Conservation (phyloP, 768 basidiomycete species). For the Termitomyces sp. region DNA sequence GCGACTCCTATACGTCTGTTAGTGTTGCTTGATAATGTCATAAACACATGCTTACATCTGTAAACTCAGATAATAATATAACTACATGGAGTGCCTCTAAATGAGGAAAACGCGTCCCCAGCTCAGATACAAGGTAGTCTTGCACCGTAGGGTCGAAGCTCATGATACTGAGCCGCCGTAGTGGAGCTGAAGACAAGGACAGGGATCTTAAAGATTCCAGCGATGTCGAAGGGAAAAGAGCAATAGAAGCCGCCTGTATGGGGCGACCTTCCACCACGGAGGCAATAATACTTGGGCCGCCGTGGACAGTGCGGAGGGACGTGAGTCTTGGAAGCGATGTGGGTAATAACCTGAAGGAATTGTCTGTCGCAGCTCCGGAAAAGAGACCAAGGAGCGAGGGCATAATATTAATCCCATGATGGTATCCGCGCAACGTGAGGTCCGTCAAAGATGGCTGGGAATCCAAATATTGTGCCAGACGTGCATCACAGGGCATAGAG, state of each 20-base stretch:
- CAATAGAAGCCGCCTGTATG: slow-evolving; percentile 47
- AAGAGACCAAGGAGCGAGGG: slow-evolving; percentile 20
- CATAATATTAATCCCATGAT: slow-evolving; percentile 24
- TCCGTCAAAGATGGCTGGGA: slow-evolving; percentile 45
- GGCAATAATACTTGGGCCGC: slow-evolving; percentile 41
- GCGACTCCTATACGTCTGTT: slow-evolving; percentile 28
- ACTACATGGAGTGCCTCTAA: slow-evolving; percentile 64
- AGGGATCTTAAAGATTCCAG: slow-evolving; percentile 43
- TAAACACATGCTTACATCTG: slow-evolving; percentile 32
- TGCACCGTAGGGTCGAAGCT: slow-evolving; percentile 50
- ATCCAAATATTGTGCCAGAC: slow-evolving; percentile 49
- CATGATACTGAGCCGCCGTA: slow-evolving; percentile 54
- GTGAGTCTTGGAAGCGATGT: slow-evolving; percentile 44
- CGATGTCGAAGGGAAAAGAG: slow-evolving; percentile 42
- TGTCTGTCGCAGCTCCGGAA: slow-evolving; percentile 3
- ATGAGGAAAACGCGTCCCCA: slow-evolving; percentile 42
- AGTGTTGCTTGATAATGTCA: neutral
- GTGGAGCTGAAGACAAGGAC: slow-evolving; percentile 28
- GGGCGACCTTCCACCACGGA: slow-evolving; percentile 46
- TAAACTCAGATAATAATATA: slow-evolving; percentile 46
- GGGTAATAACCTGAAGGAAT: slow-evolving; percentile 31
- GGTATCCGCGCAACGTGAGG: slow-evolving; percentile 53
- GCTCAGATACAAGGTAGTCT: slow-evolving; percentile 39
- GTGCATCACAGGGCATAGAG: slow-evolving; percentile 48
- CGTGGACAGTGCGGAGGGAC: slow-evolving; percentile 52